Evolutionary conservation across 1,139 yeast genomes (phyloP).

Genomic region (Hansenula lynferdii): DNA sequence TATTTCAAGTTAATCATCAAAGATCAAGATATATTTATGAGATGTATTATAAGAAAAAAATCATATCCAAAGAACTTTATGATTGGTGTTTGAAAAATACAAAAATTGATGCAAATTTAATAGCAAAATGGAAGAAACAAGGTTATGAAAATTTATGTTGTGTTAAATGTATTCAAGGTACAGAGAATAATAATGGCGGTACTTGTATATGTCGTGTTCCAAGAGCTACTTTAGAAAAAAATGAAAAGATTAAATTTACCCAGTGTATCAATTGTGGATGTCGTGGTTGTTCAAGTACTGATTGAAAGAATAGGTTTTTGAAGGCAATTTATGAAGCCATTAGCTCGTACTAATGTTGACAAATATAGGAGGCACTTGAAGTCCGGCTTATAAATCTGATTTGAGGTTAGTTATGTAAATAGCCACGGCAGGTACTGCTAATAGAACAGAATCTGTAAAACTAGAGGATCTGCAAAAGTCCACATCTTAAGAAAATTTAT

Average conservation of each 20-base stretch:
- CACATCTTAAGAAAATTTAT: no score
- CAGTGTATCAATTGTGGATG: constrained; percentile 90
- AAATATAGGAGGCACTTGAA: no score
- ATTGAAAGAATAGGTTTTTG: constrained; percentile 28
- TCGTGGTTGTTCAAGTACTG: constrained; percentile 82
- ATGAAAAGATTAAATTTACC: constrained; percentile 31
- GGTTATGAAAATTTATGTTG: constrained; percentile 91
- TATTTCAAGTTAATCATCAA: constrained; percentile 67
- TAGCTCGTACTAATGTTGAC: no score
- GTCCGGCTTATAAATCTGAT: no score
- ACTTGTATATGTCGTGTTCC: constrained; percentile 90
- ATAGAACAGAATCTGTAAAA: no score
- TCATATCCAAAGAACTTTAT: constrained; percentile 65
- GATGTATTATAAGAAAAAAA: constrained; percentile 62
- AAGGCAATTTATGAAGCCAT: no score
- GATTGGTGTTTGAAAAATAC: constrained; percentile 70
- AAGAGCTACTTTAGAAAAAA: constrained; percentile 40
- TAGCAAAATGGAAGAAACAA: constrained; percentile 88
- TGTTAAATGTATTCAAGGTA: constrained; percentile 67
- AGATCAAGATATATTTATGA: constrained; percentile 74
- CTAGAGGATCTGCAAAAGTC: no score
- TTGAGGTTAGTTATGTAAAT: no score
- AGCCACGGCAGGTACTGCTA: no score
- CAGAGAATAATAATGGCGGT: constrained; percentile 57
- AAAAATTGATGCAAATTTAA: constrained; percentile 63